Percentiles rank a stretch among this genome's conserved stretches.
phyloP scores from a whole-genome alignment of 805 yeast species.

The Metschnikowia matae region DNA sequence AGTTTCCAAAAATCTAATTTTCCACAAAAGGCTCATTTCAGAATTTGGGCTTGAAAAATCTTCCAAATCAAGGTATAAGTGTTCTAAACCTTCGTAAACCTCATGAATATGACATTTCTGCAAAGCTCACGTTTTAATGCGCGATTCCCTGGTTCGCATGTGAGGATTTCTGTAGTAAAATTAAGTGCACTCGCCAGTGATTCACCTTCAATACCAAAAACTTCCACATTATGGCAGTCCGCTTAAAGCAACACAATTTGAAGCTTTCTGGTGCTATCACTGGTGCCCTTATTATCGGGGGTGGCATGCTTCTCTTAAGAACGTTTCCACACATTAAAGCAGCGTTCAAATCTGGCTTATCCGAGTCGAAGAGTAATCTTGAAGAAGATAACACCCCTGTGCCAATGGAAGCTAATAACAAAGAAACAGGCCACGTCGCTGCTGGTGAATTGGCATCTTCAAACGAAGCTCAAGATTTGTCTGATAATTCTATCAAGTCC shows the following conservation, averaged over 20 bases:
- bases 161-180: neutral
- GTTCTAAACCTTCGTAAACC: too few species aligned
- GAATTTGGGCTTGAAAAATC: neutral
- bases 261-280: conserved; percentile 27
- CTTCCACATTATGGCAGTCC: conserved; percentile 20
- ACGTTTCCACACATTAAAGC: conserved; percentile 49
- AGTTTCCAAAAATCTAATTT: neutral
- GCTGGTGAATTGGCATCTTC: neutral
- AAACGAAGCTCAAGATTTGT: neutral
- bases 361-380: conserved; percentile 12
- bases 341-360: conserved; percentile 20
- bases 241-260: conserved; percentile 17
- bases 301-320: conserved; percentile 37
- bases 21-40: too few species aligned
- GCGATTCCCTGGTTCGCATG: conserved; percentile 3
- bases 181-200: neutral
- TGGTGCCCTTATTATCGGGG: conserved; percentile 42
- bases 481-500: neutral
- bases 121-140: neutral
- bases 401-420: neutral
- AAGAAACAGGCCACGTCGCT: neutral
- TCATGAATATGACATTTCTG: neutral
- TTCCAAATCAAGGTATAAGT: neutral
- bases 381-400: conserved; percentile 6
- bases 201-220: neutral